Conservation (phyloP, 306 rosid genomes). For the Fragaria iinumae region DNA sequence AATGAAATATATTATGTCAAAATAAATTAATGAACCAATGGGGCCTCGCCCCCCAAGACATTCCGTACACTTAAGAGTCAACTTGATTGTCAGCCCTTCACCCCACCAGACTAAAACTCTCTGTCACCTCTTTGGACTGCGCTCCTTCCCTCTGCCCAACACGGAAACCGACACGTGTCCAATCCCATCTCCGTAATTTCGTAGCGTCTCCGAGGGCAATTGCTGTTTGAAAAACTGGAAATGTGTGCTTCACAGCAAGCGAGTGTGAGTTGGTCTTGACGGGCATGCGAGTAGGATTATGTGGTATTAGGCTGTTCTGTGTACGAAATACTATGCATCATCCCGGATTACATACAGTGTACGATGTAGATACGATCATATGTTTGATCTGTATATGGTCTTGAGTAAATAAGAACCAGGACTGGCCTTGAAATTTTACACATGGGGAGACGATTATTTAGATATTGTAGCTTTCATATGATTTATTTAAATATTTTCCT, state of each 20-base stretch:
- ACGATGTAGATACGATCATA: conserved; percentile 34
- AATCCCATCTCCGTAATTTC: conserved; percentile 9
- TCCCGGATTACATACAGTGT: conserved; percentile 8
- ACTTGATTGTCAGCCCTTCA: conserved; percentile 49
- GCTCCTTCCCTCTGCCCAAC: not conserved
- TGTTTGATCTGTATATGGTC: conserved; percentile 2
- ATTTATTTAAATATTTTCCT: too few relatives aligned
- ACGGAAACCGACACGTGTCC: not conserved
- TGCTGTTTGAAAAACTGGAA: too few relatives aligned
- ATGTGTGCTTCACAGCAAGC: not conserved
- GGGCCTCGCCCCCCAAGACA: not conserved
- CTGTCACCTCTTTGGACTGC: conserved; percentile 9
- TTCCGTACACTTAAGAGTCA: conserved; percentile 44
- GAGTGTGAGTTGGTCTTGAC: not conserved
- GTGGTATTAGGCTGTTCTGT: not conserved
- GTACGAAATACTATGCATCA: too few relatives aligned
- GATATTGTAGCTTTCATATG: not conserved
- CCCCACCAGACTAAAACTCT: conserved; percentile 19
- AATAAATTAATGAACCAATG: not conserved
- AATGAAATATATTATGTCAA: too few relatives aligned
- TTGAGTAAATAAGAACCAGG: too few relatives aligned
- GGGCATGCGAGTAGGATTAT: not conserved
- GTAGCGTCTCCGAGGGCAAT: too few relatives aligned
- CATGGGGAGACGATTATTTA: too few relatives aligned
- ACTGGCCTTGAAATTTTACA: too few relatives aligned